Conservation (phyloP, 371 early-diverging fungal species). For the Mortierella sp. region DNA sequence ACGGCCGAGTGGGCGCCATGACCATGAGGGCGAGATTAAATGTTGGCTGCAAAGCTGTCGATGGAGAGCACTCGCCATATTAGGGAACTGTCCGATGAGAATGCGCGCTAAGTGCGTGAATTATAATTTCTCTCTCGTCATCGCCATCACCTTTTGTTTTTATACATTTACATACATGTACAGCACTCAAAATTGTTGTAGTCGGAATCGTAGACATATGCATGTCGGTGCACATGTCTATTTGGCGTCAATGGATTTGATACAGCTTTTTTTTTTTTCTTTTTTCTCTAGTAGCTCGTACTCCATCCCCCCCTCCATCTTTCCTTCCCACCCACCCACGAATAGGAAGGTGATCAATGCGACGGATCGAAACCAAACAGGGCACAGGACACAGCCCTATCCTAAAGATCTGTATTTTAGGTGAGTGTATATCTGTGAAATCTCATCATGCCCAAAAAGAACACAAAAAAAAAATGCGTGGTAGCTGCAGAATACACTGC, state of each 20-base stretch:
- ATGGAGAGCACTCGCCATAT: slow-evolving; percentile 21
- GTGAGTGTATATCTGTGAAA: too few relatives aligned
- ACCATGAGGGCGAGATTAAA: not conserved
- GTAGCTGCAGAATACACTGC: too few relatives aligned
- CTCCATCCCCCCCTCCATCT: not conserved
- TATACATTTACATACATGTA: not conserved
- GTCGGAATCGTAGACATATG: slow-evolving; percentile 8
- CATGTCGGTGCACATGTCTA: slow-evolving; percentile 42
- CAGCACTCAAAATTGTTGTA: not conserved
- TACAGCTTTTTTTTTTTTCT: not conserved
- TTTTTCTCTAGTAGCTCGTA: not conserved
- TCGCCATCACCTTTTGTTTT: slow-evolving; percentile 7
- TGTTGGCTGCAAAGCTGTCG: not conserved
- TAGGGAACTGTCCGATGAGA: slow-evolving; percentile 17
- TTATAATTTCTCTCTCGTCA: slow-evolving; percentile 1
- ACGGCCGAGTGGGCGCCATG: slow-evolving; percentile 14
- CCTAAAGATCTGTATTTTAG: too few relatives aligned
- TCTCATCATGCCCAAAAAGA: too few relatives aligned
- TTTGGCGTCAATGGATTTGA: slow-evolving; percentile 37
- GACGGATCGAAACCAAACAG: not conserved
- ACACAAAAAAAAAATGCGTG: too few relatives aligned
- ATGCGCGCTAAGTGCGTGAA: slow-evolving; percentile 1
- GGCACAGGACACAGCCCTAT: not conserved
- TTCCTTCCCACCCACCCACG: not conserved
- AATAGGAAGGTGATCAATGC: not conserved